These are phyloP conservation scores for Rhizophora mangle DNA, from an alignment of 345 rosid genomes.

Conservation along the genomic window DNA sequence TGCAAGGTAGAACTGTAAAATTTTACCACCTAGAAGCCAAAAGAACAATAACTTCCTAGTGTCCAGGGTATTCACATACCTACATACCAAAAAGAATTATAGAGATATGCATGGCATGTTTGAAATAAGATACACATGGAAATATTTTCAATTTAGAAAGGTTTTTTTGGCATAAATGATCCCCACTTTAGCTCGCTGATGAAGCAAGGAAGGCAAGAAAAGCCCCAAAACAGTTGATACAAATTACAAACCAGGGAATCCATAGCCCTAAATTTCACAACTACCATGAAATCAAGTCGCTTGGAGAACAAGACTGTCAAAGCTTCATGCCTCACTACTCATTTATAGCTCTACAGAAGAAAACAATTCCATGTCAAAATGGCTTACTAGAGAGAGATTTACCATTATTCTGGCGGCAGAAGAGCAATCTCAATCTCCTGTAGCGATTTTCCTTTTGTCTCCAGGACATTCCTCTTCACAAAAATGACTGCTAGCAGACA, in stretches of 20 bases:
- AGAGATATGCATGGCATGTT: too few relatives aligned
- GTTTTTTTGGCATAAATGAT: not conserved
- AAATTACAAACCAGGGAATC: not conserved
- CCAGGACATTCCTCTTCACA: constrained; percentile 70
- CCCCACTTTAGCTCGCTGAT: too few relatives aligned
- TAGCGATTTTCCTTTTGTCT: constrained; percentile 89
- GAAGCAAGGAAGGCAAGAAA: not conserved
- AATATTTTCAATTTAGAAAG: not conserved
- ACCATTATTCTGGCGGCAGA: constrained; percentile 49
- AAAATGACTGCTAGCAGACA: constrained; percentile 65
- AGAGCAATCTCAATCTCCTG: constrained; percentile 90
- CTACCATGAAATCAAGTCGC: not conserved
- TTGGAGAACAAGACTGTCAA: too few relatives aligned
- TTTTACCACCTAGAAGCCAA: not conserved
- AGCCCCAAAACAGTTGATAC: not conserved
- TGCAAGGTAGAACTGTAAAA: not conserved
- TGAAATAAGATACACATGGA: too few relatives aligned
- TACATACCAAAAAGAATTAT: too few relatives aligned
- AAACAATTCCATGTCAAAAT: not conserved
- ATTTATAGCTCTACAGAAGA: not conserved
- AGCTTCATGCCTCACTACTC: not conserved
- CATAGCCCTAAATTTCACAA: not conserved
- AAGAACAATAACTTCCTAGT: not conserved
- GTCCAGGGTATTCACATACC: too few relatives aligned
- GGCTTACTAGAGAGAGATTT: not conserved